Percentiles rank a stretch among this genome's conserved stretches.
These are phyloP conservation scores for Prunus fruticosa DNA, from an alignment of 306 rosid genomes.

Conservation along the genomic window DNA sequence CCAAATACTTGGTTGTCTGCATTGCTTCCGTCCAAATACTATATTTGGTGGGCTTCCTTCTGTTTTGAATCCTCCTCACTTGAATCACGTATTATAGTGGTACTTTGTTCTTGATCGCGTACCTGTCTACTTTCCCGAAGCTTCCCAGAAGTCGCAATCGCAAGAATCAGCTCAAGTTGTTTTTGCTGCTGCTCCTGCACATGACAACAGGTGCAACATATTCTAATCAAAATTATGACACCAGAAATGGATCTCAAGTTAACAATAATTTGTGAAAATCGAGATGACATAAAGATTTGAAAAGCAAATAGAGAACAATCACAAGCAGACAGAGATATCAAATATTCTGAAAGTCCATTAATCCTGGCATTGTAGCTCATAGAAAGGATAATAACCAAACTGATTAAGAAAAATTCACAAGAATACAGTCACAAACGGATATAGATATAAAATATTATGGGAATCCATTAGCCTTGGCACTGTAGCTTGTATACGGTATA, in stretches of 20 bases:
- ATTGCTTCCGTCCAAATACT: conserved; percentile 18
- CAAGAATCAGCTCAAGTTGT: conserved; percentile 83
- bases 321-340: neutral
- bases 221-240: conserved; percentile 13
- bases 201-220: conserved; percentile 6
- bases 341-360: neutral
- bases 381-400: neutral
- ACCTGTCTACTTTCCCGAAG: conserved; percentile 54
- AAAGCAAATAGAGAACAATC: neutral
- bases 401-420: neutral
- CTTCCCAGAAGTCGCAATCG: conserved; percentile 62
- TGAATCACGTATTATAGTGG: conserved; percentile 29
- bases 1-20: neutral
- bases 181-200: conserved; percentile 85
- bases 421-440: too few relatives aligned
- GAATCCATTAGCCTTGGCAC: too few relatives aligned
- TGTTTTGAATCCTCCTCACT: conserved; percentile 45
- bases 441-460: too few relatives aligned
- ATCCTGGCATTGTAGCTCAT: neutral
- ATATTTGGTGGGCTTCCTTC: conserved; percentile 59
- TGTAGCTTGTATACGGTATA: neutral
- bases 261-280: neutral
- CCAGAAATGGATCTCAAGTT: neutral
- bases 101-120: conserved; percentile 26
- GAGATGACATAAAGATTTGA: neutral